Base-by-base conservation (phyloP, 2,329 filamentous ascomycete species). In the Fusarium compactum region DNA sequence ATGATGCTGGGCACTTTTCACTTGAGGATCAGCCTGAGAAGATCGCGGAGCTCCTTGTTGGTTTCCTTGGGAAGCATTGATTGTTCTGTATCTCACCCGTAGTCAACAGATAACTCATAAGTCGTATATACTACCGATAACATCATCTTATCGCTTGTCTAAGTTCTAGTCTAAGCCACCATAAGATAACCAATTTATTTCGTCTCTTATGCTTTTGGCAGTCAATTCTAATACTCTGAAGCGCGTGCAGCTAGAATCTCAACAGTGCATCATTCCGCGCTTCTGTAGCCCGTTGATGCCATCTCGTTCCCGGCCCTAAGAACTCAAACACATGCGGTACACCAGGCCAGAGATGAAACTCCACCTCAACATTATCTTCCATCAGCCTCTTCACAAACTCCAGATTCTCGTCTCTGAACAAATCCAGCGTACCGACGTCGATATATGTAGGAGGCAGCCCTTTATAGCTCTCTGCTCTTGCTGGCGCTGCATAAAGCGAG, bases 1-100 rank as follows among this genome's bases (percentile, higher is more conserved):
- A 79, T 9, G 58, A 76, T 24, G 72, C 72, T 27, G 75, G 76
- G 1, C 77, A 79, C 34, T 80, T 80, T 27, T 77, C 76, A 11
- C 70, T 32, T 4, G 77, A 79, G 48, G 78, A 79, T 62, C 73
- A 78, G 40, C 73, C 73, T 6, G 69, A 62, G 12, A 66, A 34
- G 14, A 74, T 72, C 27, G 62, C 67, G 0, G 62, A 65, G 41
- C 44, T 75, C 1, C 27, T 75, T 5, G 5, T 65, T 1, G 27
- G 27, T 1, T 75, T 75, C 29, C 14, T 74, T 10, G 43, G 4
- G 9, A 10, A 10, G 25, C 25, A 10, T 27, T 27, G 25, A 27
- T 27, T 27, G 25, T 27, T 27, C 25, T 27, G 25, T 10, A 27
- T 27, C 3, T 27, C 25, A 27, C 10, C 25, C 25, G 25, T 27